Percentiles rank a stretch among this genome's conserved stretches.
Conservation (phyloP, 192 early-diverging fungal genomes). For the Dispira parvispora region DNA sequence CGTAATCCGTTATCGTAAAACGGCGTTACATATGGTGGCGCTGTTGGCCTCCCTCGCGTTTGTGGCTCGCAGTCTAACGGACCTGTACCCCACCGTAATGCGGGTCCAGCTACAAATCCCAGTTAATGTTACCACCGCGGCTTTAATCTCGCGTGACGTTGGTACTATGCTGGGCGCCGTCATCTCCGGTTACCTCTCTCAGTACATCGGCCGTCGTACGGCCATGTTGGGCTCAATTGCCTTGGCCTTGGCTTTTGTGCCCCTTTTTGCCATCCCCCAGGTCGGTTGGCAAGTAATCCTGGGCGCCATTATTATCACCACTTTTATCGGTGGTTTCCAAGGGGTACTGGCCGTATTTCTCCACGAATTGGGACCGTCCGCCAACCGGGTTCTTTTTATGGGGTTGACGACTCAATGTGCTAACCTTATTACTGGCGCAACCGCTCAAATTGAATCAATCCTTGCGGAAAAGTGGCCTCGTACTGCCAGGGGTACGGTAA, state of each 20-base stretch:
- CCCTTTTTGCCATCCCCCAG: slow-evolving; percentile 41
- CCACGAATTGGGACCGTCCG: slow-evolving; percentile 46
- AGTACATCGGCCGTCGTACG: slow-evolving; percentile 44
- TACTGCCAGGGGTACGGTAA: neutral
- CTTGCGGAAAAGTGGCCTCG: slow-evolving; percentile 21
- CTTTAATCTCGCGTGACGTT: slow-evolving; percentile 37
- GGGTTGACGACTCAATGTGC: slow-evolving; percentile 62
- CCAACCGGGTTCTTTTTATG: slow-evolving; percentile 47
- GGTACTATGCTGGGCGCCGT: slow-evolving; percentile 56
- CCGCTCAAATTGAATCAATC: slow-evolving; percentile 37
- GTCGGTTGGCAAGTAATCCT: slow-evolving; percentile 17
- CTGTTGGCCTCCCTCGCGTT: too few relatives aligned
- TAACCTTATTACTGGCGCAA: slow-evolving; percentile 41
- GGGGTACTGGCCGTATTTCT: slow-evolving; percentile 55
- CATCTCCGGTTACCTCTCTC: slow-evolving; percentile 47
- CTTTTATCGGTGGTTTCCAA: slow-evolving; percentile 27
- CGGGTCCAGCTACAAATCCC: slow-evolving; percentile 37
- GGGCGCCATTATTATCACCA: slow-evolving; percentile 29
- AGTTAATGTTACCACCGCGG: slow-evolving; percentile 31
- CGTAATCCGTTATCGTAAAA: too few relatives aligned
- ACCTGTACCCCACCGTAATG: slow-evolving; percentile 56
- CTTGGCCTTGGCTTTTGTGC: slow-evolving; percentile 41
- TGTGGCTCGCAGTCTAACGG: slow-evolving; percentile 11
- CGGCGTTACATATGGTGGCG: too few relatives aligned
- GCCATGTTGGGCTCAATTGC: slow-evolving; percentile 33